phyloP scores from a whole-genome alignment of 148 eudicot species.

The Bassia scoparia region DNA sequence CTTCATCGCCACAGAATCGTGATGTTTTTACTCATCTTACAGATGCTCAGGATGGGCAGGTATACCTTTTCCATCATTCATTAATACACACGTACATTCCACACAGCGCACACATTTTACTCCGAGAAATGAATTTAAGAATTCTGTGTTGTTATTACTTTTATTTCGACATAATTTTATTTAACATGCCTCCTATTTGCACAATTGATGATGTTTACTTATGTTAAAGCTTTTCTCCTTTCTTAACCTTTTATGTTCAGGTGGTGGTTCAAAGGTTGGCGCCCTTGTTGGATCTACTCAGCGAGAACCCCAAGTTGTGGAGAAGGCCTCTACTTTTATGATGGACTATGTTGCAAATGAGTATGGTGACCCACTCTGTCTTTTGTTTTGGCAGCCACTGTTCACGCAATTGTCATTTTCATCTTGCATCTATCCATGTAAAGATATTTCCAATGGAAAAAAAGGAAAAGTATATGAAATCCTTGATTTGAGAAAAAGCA shows the following conservation, averaged over 20 bases:
- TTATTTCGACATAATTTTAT: neutral
- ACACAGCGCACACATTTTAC: neutral
- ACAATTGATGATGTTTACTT: neutral
- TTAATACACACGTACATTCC: neutral
- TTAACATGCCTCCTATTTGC: neutral
- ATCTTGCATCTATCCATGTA: neutral
- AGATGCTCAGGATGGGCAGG: constrained; percentile 99
- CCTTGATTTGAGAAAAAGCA: too few relatives aligned
- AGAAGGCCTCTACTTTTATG: constrained; percentile 98
- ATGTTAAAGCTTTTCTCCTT: constrained; percentile 1
- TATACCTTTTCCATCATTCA: constrained; percentile 16
- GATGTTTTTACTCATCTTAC: constrained; percentile 98
- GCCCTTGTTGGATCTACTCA: constrained; percentile 83
- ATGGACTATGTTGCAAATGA: constrained; percentile 84
- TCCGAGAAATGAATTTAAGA: neutral
- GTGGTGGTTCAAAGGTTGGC: constrained; percentile 98
- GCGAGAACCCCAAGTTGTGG: constrained; percentile 88
- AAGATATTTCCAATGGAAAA: neutral
- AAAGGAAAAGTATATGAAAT: neutral
- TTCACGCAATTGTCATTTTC: neutral
- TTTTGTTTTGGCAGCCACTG: neutral
- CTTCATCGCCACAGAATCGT: constrained; percentile 94
- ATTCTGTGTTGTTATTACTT: neutral
- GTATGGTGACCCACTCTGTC: constrained; percentile 38
- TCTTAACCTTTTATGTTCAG: constrained; percentile 36